These are phyloP conservation scores for Gossypium bickii DNA, from an alignment of 345 rosid genomes.

Conservation along the genomic window DNA sequence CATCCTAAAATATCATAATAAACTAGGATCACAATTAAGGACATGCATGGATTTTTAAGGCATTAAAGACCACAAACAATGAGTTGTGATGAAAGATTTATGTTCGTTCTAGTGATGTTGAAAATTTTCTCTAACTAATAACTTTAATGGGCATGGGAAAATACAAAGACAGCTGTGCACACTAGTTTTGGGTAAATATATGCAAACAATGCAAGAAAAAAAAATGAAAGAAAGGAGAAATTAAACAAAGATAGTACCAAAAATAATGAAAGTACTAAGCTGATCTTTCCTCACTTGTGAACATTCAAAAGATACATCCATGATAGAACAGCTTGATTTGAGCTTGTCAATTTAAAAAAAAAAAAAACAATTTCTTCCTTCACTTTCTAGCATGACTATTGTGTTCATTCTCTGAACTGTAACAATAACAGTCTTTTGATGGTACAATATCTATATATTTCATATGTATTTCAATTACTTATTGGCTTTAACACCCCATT, in stretches of 20 bases:
- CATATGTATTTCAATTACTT: background rate
- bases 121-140: background rate
- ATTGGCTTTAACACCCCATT: background rate
- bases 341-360: background rate
- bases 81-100: background rate
- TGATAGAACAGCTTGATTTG: background rate
- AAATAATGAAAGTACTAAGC: background rate
- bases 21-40: background rate
- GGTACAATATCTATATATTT: background rate
- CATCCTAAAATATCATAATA: background rate
- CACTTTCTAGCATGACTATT: background rate
- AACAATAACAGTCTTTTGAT: background rate
- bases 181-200: background rate
- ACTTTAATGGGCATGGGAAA: background rate
- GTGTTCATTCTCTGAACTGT: background rate
- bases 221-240: background rate
- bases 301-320: background rate
- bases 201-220: background rate
- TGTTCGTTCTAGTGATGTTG: slow-evolving; percentile 2
- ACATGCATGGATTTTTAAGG: background rate
- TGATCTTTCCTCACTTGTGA: background rate
- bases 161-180: background rate
- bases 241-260: background rate
- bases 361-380: background rate
- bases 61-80: background rate